These are phyloP conservation scores for Takashimella tepidaria DNA, from an alignment of 1,284 basidiomycete species.

Conservation along the genomic window DNA sequence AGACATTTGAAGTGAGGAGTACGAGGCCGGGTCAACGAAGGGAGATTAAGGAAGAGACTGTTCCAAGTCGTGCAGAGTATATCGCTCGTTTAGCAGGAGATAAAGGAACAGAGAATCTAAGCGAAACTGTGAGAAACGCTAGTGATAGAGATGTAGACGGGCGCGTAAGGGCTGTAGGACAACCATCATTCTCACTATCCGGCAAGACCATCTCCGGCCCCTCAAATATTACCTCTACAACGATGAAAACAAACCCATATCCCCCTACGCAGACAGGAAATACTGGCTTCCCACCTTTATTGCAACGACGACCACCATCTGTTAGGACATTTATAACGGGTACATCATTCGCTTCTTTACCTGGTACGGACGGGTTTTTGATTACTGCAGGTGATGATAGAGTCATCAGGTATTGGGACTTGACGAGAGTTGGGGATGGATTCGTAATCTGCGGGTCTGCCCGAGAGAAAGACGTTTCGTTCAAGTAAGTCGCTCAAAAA, in stretches of 20 bases:
- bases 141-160: too few species aligned
- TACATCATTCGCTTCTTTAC: neutral
- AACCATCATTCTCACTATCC: too few species aligned
- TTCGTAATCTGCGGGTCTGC: slow-evolving; percentile 43
- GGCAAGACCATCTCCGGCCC: too few species aligned
- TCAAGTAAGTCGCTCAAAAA: slow-evolving; percentile 32
- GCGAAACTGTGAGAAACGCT: too few species aligned
- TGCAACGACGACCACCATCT: too few species aligned
- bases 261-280: too few species aligned
- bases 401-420: slow-evolving; percentile 44
- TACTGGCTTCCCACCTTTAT: too few species aligned
- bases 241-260: too few species aligned
- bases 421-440: slow-evolving; percentile 28
- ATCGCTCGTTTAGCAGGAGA: neutral
- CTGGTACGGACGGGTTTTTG: slow-evolving; percentile 37
- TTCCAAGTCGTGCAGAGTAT: slow-evolving; percentile 3
- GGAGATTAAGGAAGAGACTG: slow-evolving; percentile 7
- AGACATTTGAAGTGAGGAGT: slow-evolving; percentile 35
- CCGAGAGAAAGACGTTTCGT: slow-evolving; percentile 42
- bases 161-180: too few species aligned
- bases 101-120: too few species aligned
- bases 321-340: neutral
- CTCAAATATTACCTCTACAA: too few species aligned
- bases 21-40: slow-evolving; percentile 17
- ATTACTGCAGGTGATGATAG: slow-evolving; percentile 44